Conservation (phyloP, 371 early-diverging fungal genomes). For the Mucor plumbeus region DNA sequence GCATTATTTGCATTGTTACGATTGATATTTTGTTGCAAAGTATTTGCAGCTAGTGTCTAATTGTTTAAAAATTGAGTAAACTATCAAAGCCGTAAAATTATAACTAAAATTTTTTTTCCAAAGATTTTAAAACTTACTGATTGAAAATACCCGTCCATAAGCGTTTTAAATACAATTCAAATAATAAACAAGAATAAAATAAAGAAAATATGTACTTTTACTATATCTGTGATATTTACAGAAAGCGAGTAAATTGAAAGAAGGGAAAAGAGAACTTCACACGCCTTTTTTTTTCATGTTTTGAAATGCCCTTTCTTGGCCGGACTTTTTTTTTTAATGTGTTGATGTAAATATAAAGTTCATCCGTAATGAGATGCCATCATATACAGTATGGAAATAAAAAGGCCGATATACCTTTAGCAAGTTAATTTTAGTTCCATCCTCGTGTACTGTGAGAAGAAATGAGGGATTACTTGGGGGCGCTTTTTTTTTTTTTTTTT, state of each 20-base stretch:
- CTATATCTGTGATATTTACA: background rate
- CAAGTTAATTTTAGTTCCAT: background rate
- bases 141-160: conserved; percentile 42
- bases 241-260: background rate
- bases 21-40: conserved; percentile 22
- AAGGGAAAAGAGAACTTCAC: conserved; percentile 23
- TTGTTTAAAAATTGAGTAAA: background rate
- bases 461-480: too few relatives aligned
- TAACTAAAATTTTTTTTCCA: background rate
- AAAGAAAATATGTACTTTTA: too few relatives aligned
- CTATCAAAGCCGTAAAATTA: background rate
- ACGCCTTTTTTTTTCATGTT: conserved; percentile 11
- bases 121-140: conserved; percentile 22
- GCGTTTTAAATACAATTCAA: background rate
- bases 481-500: too few relatives aligned
- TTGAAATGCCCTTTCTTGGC: conserved; percentile 7
- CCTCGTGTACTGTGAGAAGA: background rate
- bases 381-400: background rate
- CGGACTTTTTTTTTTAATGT: conserved; percentile 3
- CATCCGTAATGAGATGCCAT: background rate
- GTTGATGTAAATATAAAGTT: background rate
- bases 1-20: conserved; percentile 12
- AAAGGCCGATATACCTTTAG: background rate
- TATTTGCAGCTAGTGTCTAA: conserved; percentile 28
- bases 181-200: background rate